Percentiles rank a stretch among this genome's conserved stretches.
These are phyloP conservation scores for Hemisphaericaspora xylofermentans DNA, from an alignment of 1,139 yeast genomes.

Conservation along the genomic window DNA sequence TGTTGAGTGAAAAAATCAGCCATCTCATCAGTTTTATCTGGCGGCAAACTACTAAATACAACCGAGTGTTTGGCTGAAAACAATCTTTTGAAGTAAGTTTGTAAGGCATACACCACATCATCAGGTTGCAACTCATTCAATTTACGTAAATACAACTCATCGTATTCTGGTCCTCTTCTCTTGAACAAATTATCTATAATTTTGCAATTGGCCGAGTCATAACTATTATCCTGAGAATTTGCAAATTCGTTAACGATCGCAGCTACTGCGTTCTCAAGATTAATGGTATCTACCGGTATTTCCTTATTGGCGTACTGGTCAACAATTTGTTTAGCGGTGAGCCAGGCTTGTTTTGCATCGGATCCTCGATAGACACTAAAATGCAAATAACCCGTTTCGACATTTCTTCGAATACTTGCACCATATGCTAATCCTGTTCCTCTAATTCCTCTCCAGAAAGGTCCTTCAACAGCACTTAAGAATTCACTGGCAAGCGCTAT, in stretches of 20 bases:
- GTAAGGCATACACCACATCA: slow-evolving; percentile 57
- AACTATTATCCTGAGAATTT: slow-evolving; percentile 56
- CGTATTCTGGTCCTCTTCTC: slow-evolving; percentile 68
- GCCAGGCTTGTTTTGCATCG: slow-evolving; percentile 72
- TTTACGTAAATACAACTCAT: slow-evolving; percentile 44
- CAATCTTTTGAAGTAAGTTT: slow-evolving; percentile 59
- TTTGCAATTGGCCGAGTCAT: slow-evolving; percentile 64
- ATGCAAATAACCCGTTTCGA: slow-evolving; percentile 67
- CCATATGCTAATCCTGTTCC: slow-evolving; percentile 97
- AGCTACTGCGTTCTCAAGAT: slow-evolving; percentile 72
- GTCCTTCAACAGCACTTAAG: slow-evolving; percentile 90
- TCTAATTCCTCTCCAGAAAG: slow-evolving; percentile 94
- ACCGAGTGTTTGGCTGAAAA: slow-evolving; percentile 57
- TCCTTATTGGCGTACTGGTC: slow-evolving; percentile 56
- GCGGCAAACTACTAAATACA: slow-evolving; percentile 73
- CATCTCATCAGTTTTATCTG: slow-evolving; percentile 55
- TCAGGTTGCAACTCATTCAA: slow-evolving; percentile 53
- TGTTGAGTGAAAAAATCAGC: slow-evolving; percentile 43
- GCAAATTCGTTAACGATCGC: slow-evolving; percentile 73
- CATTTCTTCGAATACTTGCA: slow-evolving; percentile 56
- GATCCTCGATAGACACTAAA: slow-evolving; percentile 80
- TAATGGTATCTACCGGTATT: slow-evolving; percentile 52
- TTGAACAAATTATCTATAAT: slow-evolving; percentile 66
- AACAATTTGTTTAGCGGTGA: slow-evolving; percentile 68
- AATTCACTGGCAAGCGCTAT: slow-evolving; percentile 75